phyloP scores from a whole-genome alignment of 129 eudicot species.

The Arctium lappa region DNA sequence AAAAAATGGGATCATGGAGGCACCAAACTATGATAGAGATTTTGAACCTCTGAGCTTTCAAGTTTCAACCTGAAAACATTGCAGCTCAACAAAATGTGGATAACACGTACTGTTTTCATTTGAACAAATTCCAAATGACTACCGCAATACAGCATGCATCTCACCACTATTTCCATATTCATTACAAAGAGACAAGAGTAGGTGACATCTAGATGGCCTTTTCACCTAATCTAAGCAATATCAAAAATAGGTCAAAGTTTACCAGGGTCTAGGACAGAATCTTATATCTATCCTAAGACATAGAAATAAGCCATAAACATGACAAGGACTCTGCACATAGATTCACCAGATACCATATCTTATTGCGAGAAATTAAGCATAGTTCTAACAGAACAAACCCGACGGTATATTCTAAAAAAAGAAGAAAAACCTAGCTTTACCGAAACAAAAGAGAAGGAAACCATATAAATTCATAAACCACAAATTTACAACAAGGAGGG shows the following conservation, averaged over 20 bases:
- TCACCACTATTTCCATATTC: background rate
- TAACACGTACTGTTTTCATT: too few relatives aligned
- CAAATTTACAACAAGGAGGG: background rate
- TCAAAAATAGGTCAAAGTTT: background rate
- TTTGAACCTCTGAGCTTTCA: too few relatives aligned
- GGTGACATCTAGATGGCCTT: too few relatives aligned
- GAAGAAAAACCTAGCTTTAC: background rate
- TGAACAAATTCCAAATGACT: too few relatives aligned
- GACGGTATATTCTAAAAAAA: background rate
- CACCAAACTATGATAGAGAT: too few relatives aligned
- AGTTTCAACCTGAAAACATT: too few relatives aligned
- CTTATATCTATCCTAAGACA: background rate
- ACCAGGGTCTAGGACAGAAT: background rate
- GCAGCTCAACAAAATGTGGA: too few relatives aligned
- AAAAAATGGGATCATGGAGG: too few relatives aligned
- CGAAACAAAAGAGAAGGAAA: background rate
- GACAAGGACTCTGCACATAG: background rate
- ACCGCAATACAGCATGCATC: background rate
- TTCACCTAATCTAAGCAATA: too few relatives aligned
- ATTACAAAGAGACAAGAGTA: background rate
- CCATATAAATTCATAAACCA: background rate
- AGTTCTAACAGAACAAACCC: background rate
- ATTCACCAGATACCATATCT: background rate
- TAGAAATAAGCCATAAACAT: background rate
- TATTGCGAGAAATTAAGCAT: background rate